Base-by-base conservation (phyloP, 2,329 filamentous ascomycete species). In the Calonectria naviculata region DNA sequence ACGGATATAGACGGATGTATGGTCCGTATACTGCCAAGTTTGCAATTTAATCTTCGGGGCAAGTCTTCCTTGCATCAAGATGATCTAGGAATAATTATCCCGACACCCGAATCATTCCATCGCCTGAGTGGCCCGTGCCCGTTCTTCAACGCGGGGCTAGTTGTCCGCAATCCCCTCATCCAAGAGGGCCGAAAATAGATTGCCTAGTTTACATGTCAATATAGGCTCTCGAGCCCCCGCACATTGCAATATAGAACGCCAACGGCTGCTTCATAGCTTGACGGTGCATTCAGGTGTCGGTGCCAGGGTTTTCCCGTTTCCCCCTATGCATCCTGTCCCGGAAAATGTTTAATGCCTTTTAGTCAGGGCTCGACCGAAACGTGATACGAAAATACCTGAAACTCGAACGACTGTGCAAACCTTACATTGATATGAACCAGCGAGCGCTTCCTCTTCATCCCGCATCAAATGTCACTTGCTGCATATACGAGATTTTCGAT, bases 1-100 rank as follows among this genome's bases (percentile, higher is more conserved):
- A 17, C 52, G 52, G 52, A 58, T 58, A 56, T 56, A 58, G n/a
- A 56, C 52, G 52, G 52, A 38, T n/a, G 9, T 58, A 58, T 26
- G n/a, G 38, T 42, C 38, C 38, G 38, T 19, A n/a, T 19, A 34
- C n/a, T 38, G 21, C 34, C 52, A 38, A 38, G 52, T 31, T 31
- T 21, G 52, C 21, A 52, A 41, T 58, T 36, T 58, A 58, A 38
- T 38, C 31, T 58, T 36, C 21, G 24, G 52, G 21, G 19, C 52
- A 31, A 41, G 21, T 19, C 21, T 58, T 13, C 21, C 52, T 31
- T 58, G 31, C 13, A 58, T 58, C 31, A 8, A 38, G 52, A 31
- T 56, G 52, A 41, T 58, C 52, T 58, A 17, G n/a, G n/a, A n/a
- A 29, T 34, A 52, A 52, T 31, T 13, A 58, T 28, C 31, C 31